These are phyloP conservation scores for Rhazya stricta DNA, from an alignment of 257 asterid genomes.

Conservation along the genomic window DNA sequence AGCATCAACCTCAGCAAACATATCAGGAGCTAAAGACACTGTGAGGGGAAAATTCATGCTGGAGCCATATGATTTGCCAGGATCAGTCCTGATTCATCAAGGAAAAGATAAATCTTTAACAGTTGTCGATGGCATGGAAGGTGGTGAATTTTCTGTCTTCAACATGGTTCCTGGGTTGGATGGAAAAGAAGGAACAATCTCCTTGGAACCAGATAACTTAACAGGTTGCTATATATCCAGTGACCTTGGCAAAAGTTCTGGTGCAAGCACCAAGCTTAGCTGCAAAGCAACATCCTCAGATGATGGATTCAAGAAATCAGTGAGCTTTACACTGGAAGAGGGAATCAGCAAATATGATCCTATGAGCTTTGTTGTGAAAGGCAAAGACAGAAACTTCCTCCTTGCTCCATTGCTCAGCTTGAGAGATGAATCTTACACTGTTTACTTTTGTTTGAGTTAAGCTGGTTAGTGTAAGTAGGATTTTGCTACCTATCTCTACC, in stretches of 20 bases:
- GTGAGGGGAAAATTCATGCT: slow-evolving; percentile 46
- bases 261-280: slow-evolving; percentile 35
- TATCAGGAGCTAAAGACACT: slow-evolving; percentile 30
- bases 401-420: slow-evolving; percentile 63
- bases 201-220: slow-evolving; percentile 47
- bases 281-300: slow-evolving; percentile 34
- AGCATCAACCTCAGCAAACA: neutral
- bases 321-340: slow-evolving; percentile 50
- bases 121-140: slow-evolving; percentile 23
- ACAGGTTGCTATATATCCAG: slow-evolving; percentile 52
- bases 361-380: slow-evolving; percentile 72
- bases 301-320: slow-evolving; percentile 35
- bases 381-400: slow-evolving; percentile 47
- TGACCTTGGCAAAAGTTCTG: slow-evolving; percentile 18
- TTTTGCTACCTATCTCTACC: too few species aligned
- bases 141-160: slow-evolving; percentile 31
- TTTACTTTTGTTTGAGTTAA: slow-evolving; percentile 45
- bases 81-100: slow-evolving; percentile 44
- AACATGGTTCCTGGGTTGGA: slow-evolving; percentile 50
- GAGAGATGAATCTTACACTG: slow-evolving; percentile 82
- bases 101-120: slow-evolving; percentile 32
- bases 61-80: slow-evolving; percentile 69
- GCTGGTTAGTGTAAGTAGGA: neutral
- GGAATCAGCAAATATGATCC: slow-evolving; percentile 72
- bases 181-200: slow-evolving; percentile 35